phyloP scores from a whole-genome alignment of 2,329 filamentous ascomycete species.

The Fusarium fujikuroi region DNA sequence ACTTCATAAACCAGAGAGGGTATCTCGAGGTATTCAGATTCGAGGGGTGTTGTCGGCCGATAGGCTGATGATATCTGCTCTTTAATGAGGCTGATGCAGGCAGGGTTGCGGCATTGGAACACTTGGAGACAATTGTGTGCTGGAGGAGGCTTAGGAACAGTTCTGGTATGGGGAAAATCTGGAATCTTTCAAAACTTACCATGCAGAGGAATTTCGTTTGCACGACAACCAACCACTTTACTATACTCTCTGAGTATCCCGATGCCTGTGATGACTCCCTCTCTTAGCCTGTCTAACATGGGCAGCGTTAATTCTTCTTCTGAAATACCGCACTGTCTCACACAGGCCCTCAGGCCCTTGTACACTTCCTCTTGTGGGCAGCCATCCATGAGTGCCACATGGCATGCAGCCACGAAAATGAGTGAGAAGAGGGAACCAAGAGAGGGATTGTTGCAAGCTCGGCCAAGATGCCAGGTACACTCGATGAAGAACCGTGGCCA shows the following conservation, averaged over 20 bases:
- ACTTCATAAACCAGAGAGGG: slow-evolving; percentile 20
- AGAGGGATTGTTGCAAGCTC: neutral
- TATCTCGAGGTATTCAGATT: slow-evolving; percentile 20
- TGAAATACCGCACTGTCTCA: slow-evolving; percentile 12
- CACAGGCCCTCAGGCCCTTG: slow-evolving; percentile 1
- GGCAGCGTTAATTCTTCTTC: slow-evolving; percentile 11
- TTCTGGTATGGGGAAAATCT: neutral
- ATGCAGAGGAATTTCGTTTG: slow-evolving; percentile 30
- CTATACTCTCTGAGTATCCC: slow-evolving; percentile 14
- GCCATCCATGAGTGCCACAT: slow-evolving; percentile 11
- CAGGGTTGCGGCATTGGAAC: slow-evolving; percentile 9
- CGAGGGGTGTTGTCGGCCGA: slow-evolving; percentile 14
- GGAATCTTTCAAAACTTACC: slow-evolving; percentile 6
- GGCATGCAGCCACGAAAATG: slow-evolving; percentile 25
- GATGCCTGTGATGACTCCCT: slow-evolving; percentile 19
- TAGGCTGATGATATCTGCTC: neutral
- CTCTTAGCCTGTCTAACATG: slow-evolving; percentile 13
- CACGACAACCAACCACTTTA: slow-evolving; percentile 15
- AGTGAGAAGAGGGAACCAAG: slow-evolving; percentile 24
- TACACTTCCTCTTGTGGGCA: slow-evolving; percentile 5
- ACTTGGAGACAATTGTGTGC: slow-evolving; percentile 13
- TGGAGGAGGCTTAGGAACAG: neutral
- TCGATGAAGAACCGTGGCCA: slow-evolving; percentile 17
- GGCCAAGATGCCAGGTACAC: slow-evolving; percentile 12
- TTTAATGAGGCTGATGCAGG: slow-evolving; percentile 6